Conservation (phyloP, 805 yeast species). For the Lipomyces spencermartinsiae region DNA sequence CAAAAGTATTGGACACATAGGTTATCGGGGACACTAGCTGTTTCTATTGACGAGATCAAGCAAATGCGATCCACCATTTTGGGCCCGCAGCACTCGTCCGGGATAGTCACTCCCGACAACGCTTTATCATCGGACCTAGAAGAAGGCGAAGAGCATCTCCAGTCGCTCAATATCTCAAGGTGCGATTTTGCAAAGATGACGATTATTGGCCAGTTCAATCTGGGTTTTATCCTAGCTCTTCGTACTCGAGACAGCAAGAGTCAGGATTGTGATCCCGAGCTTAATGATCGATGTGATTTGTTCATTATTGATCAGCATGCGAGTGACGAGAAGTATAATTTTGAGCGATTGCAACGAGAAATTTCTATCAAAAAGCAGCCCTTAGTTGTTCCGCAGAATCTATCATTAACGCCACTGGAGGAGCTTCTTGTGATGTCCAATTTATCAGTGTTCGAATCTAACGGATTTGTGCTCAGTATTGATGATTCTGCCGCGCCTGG, state of each 20-base stretch:
- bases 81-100: not conserved
- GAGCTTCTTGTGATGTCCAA: slow-evolving; percentile 73
- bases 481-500: slow-evolving; percentile 64
- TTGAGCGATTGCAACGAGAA: slow-evolving; percentile 67
- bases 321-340: slow-evolving; percentile 92
- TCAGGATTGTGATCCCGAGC: slow-evolving; percentile 38
- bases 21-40: not conserved
- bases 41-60: not conserved
- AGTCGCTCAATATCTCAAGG: slow-evolving; percentile 70
- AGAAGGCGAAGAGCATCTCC: slow-evolving; percentile 61
- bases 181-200: slow-evolving; percentile 76
- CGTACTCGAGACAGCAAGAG: slow-evolving; percentile 42
- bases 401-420: slow-evolving; percentile 79
- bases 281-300: slow-evolving; percentile 53
- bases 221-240: slow-evolving; percentile 88
- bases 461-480: slow-evolving; percentile 74
- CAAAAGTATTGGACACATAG: not conserved
- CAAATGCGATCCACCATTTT: not conserved
- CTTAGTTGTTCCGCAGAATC: slow-evolving; percentile 60
- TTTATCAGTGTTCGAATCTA: slow-evolving; percentile 60
- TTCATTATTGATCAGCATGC: slow-evolving; percentile 98
- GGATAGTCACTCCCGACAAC: not conserved
- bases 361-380: slow-evolving; percentile 72
- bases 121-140: slow-evolving; percentile 43
- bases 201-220: slow-evolving; percentile 89